Base-by-base conservation (phyloP, 2,329 filamentous ascomycete genomes). In the Talaromyces sp. region DNA sequence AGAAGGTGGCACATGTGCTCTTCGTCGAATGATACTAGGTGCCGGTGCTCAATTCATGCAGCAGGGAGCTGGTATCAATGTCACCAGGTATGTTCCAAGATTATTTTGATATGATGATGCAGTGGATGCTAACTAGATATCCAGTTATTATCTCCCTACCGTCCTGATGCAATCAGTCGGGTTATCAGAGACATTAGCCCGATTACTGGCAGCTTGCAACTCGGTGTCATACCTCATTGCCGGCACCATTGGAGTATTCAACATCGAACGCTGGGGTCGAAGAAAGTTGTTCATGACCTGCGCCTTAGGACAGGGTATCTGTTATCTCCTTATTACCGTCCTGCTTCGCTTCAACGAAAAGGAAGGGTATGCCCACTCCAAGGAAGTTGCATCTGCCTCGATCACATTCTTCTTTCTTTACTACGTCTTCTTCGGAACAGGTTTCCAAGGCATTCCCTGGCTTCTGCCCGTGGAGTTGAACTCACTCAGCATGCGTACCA, bases 91-190 rank as follows among this genome's bases (percentile, higher is more conserved):
- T 11, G n/a, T 44, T 30, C 14, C n/a, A 39, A 39, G 17, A 16
- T 7, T 13, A 4, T 20, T 19, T 39, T 10, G 2, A 6, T 19
- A 4, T 19, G 7, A 27, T 19, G 17, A n/a, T 14, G 13, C 33
- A 2, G 17, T 13, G 17, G n/a, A 22, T 47, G 14, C 44, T 47
- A 20, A 47, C 19, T 37, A 16, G 9, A 24, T 32, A 13, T 46
- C 33, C 19, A 40, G 32, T n/a, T 81, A 81, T 56, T 84, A 81
- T 51, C 69, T 86, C 0, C 82, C 83, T 0, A 83, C 83, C 33
- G 82, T 87, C 0, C 76, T 86, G 7, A 85, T 82, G 49, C 65
- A 81, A 41, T 82, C 76, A 6, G 81, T 86, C 7, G 82, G 82
- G 0, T 75, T 85, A 22, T 68, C 68, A 27, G 75, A 83, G 52